Conservation (phyloP, 352 stramenopile species). For the Globisporangium barbulae region DNA sequence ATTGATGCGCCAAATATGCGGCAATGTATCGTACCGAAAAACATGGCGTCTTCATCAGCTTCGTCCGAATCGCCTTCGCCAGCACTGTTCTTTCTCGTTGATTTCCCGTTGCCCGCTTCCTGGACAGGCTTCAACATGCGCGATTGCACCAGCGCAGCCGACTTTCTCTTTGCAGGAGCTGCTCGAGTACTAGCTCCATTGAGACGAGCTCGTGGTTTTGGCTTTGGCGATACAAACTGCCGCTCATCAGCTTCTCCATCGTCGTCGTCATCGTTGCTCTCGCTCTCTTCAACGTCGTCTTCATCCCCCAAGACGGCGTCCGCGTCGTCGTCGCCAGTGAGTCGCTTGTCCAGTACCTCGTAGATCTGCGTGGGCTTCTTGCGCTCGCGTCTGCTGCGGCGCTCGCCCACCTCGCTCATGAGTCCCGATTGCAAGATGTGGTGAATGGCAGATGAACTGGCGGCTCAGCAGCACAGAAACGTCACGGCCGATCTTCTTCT, state of each 20-base stretch:
- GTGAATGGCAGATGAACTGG: neutral
- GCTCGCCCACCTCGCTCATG: slow-evolving; percentile 30
- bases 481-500: neutral
- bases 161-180: slow-evolving; percentile 15
- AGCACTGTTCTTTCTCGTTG: slow-evolving; percentile 12
- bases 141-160: slow-evolving; percentile 14
- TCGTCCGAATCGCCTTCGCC: slow-evolving; percentile 19
- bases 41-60: slow-evolving; percentile 6
- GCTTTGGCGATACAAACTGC: slow-evolving; percentile 17
- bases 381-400: slow-evolving; percentile 57
- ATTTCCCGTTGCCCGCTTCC: slow-evolving; percentile 14
- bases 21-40: slow-evolving; percentile 4
- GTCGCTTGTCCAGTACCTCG: slow-evolving; percentile 54
- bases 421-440: neutral
- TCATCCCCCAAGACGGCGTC: slow-evolving; percentile 17
- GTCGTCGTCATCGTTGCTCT: slow-evolving; percentile 21
- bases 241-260: slow-evolving; percentile 19
- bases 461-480: neutral
- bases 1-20: neutral
- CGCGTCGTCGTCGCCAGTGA: slow-evolving; percentile 3
- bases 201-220: slow-evolving; percentile 5
- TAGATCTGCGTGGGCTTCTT: slow-evolving; percentile 70
- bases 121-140: slow-evolving; percentile 32
- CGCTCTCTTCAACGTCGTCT: slow-evolving; percentile 18
- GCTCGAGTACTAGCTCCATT: neutral